phyloP scores from a whole-genome alignment of 345 rosid genomes.

The Corchorus olitorius region DNA sequence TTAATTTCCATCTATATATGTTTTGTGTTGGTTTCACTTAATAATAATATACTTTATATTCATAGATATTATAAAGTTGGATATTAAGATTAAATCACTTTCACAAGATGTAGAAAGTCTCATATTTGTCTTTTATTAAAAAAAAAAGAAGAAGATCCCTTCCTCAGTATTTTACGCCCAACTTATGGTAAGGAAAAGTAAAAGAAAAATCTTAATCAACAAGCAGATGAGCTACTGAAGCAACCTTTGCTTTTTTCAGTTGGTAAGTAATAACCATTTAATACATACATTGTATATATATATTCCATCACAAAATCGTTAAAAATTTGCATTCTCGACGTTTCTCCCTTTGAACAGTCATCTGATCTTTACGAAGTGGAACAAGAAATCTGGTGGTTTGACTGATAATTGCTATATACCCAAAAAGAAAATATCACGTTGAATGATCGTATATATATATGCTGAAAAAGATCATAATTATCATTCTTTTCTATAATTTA shows the following conservation, averaged over 20 bases:
- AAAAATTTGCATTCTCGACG: background rate
- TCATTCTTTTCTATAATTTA: too few species aligned
- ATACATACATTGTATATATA: background rate
- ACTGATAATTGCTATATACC: background rate
- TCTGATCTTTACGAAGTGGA: background rate
- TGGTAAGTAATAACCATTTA: conserved; percentile 20
- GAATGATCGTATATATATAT: too few species aligned
- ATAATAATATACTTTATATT: too few species aligned
- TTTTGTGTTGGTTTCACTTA: too few species aligned
- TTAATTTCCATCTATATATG: too few species aligned
- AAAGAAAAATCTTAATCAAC: background rate
- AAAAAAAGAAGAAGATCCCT: background rate
- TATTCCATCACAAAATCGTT: background rate
- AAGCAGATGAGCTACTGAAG: conserved; percentile 17
- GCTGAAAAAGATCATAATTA: too few species aligned
- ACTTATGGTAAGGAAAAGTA: background rate
- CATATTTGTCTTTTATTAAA: background rate
- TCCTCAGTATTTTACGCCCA: background rate
- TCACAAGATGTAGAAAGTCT: background rate
- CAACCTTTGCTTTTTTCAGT: conserved; percentile 16
- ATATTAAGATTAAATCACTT: background rate
- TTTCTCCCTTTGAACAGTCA: background rate
- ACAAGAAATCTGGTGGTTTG: background rate
- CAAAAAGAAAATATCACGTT: too few species aligned
- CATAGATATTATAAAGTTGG: background rate